Conservation (phyloP, 2,329 filamentous ascomycete species). For the Chaetothyriales sp. region DNA sequence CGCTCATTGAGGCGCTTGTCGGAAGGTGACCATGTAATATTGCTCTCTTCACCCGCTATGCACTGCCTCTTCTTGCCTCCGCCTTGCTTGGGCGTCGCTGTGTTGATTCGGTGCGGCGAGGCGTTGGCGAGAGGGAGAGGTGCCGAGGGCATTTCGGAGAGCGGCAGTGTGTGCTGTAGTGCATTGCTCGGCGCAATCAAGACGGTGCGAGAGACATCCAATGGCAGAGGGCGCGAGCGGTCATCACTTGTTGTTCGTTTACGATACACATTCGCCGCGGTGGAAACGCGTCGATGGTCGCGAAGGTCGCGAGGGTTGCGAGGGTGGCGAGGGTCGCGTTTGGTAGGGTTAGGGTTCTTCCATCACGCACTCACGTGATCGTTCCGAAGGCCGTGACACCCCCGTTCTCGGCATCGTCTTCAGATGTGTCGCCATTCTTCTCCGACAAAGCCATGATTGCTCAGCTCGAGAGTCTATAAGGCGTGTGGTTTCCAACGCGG, state of each 20-base stretch:
- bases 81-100: neutral
- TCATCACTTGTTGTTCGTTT: neutral
- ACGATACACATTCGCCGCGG: neutral
- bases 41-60: neutral
- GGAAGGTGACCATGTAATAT: neutral
- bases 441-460: neutral
- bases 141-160: neutral
- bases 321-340: neutral
- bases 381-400: neutral
- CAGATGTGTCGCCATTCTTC: too few species aligned
- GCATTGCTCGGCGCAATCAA: neutral
- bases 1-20: neutral
- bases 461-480: neutral
- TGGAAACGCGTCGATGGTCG: neutral
- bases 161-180: neutral
- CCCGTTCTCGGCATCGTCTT: neutral
- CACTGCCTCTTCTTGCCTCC: neutral
- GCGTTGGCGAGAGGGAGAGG: neutral
- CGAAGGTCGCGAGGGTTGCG: neutral
- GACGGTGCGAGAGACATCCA: neutral
- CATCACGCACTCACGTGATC: neutral
- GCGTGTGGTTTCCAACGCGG: neutral
- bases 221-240: too few species aligned
- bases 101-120: neutral
- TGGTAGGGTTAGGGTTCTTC: neutral